Percentiles rank a stretch among this genome's conserved stretches.
phyloP scores from a whole-genome alignment of 2,329 filamentous ascomycete species.

The Fusarium phyllophilum region DNA sequence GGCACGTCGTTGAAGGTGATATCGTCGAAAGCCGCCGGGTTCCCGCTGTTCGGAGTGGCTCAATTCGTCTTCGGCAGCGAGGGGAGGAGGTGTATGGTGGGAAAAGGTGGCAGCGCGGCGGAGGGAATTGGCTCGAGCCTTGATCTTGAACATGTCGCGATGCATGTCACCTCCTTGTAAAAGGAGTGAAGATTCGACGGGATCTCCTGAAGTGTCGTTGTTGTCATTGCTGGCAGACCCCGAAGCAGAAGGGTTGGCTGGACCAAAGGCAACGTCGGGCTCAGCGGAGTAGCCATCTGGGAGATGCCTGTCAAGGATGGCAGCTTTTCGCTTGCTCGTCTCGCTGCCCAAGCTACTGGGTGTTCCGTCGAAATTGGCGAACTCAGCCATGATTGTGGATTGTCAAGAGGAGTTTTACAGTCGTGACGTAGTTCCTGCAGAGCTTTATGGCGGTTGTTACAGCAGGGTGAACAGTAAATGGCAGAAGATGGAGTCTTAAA shows the following conservation, averaged over 20 bases:
- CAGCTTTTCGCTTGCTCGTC: constrained; percentile 47
- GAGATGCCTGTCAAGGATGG: constrained; percentile 52
- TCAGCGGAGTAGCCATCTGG: constrained; percentile 54
- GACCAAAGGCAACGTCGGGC: constrained; percentile 48
- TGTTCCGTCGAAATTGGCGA: constrained; percentile 40
- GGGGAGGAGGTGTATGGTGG: constrained; percentile 53
- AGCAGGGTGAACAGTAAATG: constrained; percentile 3
- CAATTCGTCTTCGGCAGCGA: constrained; percentile 46
- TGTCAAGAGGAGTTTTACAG: constrained; percentile 9
- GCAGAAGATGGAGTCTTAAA: neutral
- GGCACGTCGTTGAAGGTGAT: constrained; percentile 51
- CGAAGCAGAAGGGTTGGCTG: constrained; percentile 23
- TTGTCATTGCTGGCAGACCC: constrained; percentile 23
- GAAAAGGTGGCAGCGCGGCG: constrained; percentile 76
- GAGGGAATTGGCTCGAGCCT: constrained; percentile 62
- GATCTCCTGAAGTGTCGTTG: constrained; percentile 51
- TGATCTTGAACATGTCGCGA: constrained; percentile 79
- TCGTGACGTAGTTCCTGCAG: constrained; percentile 26
- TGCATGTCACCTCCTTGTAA: constrained; percentile 83
- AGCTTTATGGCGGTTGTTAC: neutral
- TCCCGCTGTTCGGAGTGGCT: constrained; percentile 53
- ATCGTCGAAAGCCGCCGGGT: constrained; percentile 61
- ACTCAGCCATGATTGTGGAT: constrained; percentile 42
- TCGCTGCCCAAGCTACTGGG: constrained; percentile 43
- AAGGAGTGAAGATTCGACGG: constrained; percentile 70